Conservation (phyloP, 1,284 basidiomycete genomes). For the Marasmius fiardii region DNA sequence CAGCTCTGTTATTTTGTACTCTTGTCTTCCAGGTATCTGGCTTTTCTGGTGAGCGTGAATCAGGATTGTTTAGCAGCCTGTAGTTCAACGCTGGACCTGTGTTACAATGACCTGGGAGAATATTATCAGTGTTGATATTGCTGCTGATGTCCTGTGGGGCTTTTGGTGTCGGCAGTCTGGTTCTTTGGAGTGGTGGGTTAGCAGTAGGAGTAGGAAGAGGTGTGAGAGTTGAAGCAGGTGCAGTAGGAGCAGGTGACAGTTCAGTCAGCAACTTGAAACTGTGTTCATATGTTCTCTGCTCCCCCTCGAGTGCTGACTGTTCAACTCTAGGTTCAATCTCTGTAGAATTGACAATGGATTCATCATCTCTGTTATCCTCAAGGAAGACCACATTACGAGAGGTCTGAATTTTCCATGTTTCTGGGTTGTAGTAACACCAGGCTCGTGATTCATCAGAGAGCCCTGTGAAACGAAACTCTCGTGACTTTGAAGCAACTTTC, state of each 20-base stretch:
- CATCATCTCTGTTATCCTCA: too few species aligned
- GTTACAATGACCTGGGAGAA: too few species aligned
- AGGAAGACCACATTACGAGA: conserved; percentile 20
- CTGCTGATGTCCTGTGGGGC: too few species aligned
- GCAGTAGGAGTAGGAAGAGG: neutral
- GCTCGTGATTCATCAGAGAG: conserved; percentile 16
- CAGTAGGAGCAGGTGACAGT: neutral
- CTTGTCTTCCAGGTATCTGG: too few species aligned
- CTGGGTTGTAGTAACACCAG: conserved; percentile 18
- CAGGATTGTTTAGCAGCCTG: too few species aligned
- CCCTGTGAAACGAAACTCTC: conserved; percentile 20
- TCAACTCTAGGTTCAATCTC: neutral
- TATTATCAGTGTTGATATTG: too few species aligned
- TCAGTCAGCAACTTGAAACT: neutral
- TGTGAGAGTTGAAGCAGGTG: neutral
- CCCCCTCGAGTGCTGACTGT: neutral
- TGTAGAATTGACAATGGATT: neutral
- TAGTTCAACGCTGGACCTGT: too few species aligned
- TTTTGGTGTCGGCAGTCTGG: too few species aligned
- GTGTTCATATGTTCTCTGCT: neutral
- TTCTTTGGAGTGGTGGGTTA: too few species aligned
- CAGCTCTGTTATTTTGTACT: too few species aligned
- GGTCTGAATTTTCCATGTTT: conserved; percentile 12
- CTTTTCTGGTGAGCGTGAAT: too few species aligned
- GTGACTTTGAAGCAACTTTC: conserved; percentile 17